phyloP scores from a whole-genome alignment of 371 early-diverging fungal genomes.

The Mucor circinelloides region DNA sequence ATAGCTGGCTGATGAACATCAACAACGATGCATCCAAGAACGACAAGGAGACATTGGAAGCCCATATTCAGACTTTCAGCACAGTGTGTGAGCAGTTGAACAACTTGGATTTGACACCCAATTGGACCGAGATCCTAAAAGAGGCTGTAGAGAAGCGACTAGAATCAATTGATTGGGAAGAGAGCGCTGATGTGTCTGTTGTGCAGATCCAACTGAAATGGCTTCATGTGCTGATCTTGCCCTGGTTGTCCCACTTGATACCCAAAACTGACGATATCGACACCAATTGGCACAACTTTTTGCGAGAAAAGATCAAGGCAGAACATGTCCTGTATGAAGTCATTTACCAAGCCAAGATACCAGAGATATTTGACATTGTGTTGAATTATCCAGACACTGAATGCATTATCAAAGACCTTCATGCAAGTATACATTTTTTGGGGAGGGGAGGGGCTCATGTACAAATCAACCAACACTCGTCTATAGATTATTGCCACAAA shows the following conservation, averaged over 20 bases:
- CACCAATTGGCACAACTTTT: constrained; percentile 16
- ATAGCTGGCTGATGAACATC: neutral
- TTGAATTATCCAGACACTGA: constrained; percentile 33
- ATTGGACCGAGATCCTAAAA: constrained; percentile 16
- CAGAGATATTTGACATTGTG: constrained; percentile 43
- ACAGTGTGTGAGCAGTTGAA: constrained; percentile 12
- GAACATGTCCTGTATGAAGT: constrained; percentile 25
- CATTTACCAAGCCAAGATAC: constrained; percentile 18
- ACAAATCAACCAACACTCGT: neutral
- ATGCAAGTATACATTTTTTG: constrained; percentile 15
- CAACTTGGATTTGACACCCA: neutral
- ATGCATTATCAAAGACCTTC: constrained; percentile 31
- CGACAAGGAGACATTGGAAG: neutral
- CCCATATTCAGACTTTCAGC: neutral
- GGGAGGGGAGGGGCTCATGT: neutral
- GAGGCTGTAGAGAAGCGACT: constrained; percentile 6
- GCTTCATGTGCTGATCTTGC: constrained; percentile 23
- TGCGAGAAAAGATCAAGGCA: constrained; percentile 20
- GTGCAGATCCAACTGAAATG: constrained; percentile 20
- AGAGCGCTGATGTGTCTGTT: constrained; percentile 3
- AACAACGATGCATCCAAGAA: neutral
- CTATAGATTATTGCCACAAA: constrained; percentile 18
- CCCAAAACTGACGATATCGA: constrained; percentile 13
- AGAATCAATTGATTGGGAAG: neutral
- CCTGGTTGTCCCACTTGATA: constrained; percentile 22